Conservation (phyloP, 495 filamentous ascomycete species). For the Thermochaetoides thermophila region DNA sequence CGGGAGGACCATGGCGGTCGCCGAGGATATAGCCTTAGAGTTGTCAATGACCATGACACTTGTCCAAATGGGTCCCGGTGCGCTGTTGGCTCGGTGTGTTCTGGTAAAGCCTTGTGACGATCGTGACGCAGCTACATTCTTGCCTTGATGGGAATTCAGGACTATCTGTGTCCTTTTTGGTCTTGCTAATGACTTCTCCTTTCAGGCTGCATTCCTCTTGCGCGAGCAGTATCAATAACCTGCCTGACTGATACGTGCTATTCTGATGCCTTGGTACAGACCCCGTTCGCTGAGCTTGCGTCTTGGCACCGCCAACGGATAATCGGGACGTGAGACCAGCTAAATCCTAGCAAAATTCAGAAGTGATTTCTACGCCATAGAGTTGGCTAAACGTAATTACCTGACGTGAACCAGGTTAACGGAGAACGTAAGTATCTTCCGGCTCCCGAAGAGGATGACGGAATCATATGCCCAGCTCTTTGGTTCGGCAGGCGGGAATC, state of each 20-base stretch:
- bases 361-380: too few relatives aligned
- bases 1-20: conserved; percentile 5
- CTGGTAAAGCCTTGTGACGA: conserved; percentile 3
- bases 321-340: too few relatives aligned
- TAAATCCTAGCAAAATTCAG: too few relatives aligned
- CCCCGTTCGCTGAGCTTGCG: too few relatives aligned
- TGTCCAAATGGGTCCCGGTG: conserved; percentile 1
- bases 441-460: conserved; percentile 6
- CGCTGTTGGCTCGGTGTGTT: background rate
- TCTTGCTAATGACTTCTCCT: too few relatives aligned
- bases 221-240: too few relatives aligned
- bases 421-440: background rate
- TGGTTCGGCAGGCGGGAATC: conserved; percentile 13
- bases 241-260: too few relatives aligned
- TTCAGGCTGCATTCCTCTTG: too few relatives aligned
- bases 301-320: too few relatives aligned
- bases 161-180: too few relatives aligned
- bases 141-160: too few relatives aligned
- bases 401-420: background rate
- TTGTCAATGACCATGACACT: conserved; percentile 6
- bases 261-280: too few relatives aligned
- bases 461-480: conserved; percentile 8
- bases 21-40: conserved; percentile 5
- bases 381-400: background rate
- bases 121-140: background rate